Evolutionary conservation across 495 filamentous ascomycete genomes (phyloP).

Genomic region (Apiosordaria backusii): DNA sequence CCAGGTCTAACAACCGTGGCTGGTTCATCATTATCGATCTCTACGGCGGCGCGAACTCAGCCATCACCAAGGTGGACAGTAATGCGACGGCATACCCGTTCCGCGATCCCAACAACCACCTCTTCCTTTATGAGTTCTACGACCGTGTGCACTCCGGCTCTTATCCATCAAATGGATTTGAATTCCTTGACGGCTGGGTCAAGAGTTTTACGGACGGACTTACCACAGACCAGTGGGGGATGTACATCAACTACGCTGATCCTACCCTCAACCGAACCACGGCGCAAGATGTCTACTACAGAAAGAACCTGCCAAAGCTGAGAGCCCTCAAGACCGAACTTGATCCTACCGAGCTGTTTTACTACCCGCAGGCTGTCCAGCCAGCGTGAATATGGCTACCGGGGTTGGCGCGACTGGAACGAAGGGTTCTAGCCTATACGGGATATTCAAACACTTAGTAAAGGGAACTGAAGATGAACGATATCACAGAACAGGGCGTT

Average conservation of each 20-base stretch:
- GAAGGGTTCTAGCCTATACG: background rate
- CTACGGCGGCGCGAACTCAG: conserved; percentile 44
- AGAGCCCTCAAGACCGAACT: conserved; percentile 51
- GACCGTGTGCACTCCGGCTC: conserved; percentile 27
- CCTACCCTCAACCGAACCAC: conserved; percentile 35
- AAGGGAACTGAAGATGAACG: background rate
- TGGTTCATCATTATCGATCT: conserved; percentile 48
- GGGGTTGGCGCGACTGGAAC: background rate
- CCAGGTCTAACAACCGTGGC: conserved; percentile 33
- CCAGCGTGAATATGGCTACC: conserved; percentile 21
- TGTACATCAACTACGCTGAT: conserved; percentile 50
- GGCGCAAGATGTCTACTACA: conserved; percentile 50
- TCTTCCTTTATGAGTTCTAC: conserved; percentile 44
- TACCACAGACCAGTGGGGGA: conserved; percentile 35
- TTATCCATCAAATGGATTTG: conserved; percentile 34
- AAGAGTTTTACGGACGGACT: conserved; percentile 34
- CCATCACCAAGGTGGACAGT: conserved; percentile 33
- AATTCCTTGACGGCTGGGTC: conserved; percentile 41
- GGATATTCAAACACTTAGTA: background rate
- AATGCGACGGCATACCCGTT: conserved; percentile 37
- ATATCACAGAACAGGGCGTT: background rate
- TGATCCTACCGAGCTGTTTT: conserved; percentile 59
- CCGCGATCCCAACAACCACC: conserved; percentile 31
- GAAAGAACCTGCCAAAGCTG: conserved; percentile 48
- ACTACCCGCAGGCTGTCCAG: conserved; percentile 57